Base-by-base conservation (phyloP, 2,329 filamentous ascomycete genomes). In the Mollisiaceae sp. region DNA sequence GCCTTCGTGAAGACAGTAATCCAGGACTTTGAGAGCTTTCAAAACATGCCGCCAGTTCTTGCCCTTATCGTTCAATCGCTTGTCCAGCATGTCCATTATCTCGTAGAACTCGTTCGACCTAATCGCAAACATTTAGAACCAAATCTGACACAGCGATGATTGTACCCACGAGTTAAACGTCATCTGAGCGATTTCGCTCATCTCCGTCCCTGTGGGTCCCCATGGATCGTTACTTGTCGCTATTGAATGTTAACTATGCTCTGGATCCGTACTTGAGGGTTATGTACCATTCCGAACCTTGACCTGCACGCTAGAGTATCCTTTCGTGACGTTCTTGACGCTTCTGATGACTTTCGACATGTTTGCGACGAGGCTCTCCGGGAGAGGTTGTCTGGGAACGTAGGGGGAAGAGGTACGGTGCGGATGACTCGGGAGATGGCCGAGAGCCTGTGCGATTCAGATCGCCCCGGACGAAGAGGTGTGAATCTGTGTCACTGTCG, bases 41-140 rank as follows among this genome's bases (percentile, higher is more conserved):
- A 99, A 83, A 14, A 99, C 95, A 78, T 99, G 95, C 74, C 95
- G 90, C 95, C 95, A 99, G 78, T 99, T 99, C 85, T 98, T 99
- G 76, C 95, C 95, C 80, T 99, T 98, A 80, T 99, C 95, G 75
- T 99, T 99, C 75, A 99, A 83, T 72, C 95, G 91, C 83, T 98
- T 98, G 81, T 99, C 95, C 72, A 99, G 85, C 93, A 99, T 99
- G 79, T 99, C 95, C 90, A 99, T 97, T 75, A 99, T 97, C 78
- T 99, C 94, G 82, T 97, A 97, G 82, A 99, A 99, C 78, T 98
- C 95, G 79, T 91, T 94, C 41, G 93, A 94, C 77, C 94, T 77
- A 65, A 43, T 50, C 11, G 18, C 35, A 27, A 43, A 15, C 32
- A 38, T 45, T 70, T 60, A 72, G 62, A 68, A 12, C 15, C 15